These are phyloP conservation scores for Phytophthora crassamura DNA, from an alignment of 352 stramenopile species.

Conservation along the genomic window DNA sequence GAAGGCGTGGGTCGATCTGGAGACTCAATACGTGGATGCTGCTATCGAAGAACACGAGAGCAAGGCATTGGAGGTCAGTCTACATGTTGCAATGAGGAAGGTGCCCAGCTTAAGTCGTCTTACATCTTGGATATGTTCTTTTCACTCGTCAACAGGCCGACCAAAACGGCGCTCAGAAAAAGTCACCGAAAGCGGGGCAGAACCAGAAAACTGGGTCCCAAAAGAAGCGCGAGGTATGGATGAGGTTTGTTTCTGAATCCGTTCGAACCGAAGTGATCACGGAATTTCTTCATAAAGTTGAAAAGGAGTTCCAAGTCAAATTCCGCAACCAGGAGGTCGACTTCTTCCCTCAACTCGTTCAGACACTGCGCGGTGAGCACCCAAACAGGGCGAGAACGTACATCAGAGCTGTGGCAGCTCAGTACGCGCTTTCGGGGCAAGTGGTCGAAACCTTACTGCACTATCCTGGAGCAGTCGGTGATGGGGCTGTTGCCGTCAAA, in stretches of 20 bases:
- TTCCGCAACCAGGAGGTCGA: slow-evolving; percentile 70
- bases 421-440: slow-evolving; percentile 48
- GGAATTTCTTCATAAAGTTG: slow-evolving; percentile 47
- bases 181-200: slow-evolving; percentile 24
- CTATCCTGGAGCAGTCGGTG: slow-evolving; percentile 49
- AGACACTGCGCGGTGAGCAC: slow-evolving; percentile 63
- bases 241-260: slow-evolving; percentile 50
- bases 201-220: slow-evolving; percentile 23
- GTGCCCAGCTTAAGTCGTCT: background rate
- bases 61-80: slow-evolving; percentile 41
- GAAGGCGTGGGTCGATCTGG: slow-evolving; percentile 57
- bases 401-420: slow-evolving; percentile 54
- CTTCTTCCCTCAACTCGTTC: slow-evolving; percentile 67
- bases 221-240: slow-evolving; percentile 43
- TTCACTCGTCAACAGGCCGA: slow-evolving; percentile 15
- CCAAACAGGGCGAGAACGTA: slow-evolving; percentile 65
- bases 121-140: background rate
- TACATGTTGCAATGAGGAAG: background rate
- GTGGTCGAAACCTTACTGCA: slow-evolving; percentile 43
- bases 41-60: slow-evolving; percentile 53
- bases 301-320: slow-evolving; percentile 38
- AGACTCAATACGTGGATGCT: slow-evolving; percentile 56
- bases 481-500: slow-evolving; percentile 34
- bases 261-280: slow-evolving; percentile 48
- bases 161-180: slow-evolving; percentile 18